phyloP scores from a whole-genome alignment of 495 filamentous ascomycete species.

The Hypoxylon fragiforme region DNA sequence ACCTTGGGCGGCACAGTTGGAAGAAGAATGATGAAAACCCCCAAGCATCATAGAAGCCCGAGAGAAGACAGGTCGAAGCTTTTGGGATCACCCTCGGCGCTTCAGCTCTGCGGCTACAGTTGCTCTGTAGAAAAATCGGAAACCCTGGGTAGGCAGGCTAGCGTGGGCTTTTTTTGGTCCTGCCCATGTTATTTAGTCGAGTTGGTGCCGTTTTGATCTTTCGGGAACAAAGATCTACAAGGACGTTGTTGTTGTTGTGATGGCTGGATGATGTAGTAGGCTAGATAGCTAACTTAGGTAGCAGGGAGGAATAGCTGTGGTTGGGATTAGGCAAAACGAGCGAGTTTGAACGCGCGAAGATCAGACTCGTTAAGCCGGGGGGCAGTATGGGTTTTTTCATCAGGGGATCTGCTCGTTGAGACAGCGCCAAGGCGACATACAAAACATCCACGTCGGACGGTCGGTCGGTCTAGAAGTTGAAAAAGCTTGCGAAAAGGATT shows the following conservation, averaged over 20 bases:
- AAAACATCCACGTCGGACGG: neutral
- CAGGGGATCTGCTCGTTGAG: conserved; percentile 30
- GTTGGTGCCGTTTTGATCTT: too few species aligned
- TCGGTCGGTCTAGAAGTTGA: conserved; percentile 1
- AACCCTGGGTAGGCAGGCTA: conserved; percentile 3
- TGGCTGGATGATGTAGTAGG: conserved; percentile 10
- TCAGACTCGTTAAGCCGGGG: conserved; percentile 27
- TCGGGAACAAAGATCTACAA: too few species aligned
- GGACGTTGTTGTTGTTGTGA: conserved; percentile 1
- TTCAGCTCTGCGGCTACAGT: conserved; percentile 18
- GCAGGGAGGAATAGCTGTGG: conserved; percentile 11
- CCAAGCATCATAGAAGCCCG: conserved; percentile 17
- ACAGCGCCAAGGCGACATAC: conserved; percentile 20
- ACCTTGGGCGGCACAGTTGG: conserved; percentile 1
- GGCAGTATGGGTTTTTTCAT: conserved; percentile 13
- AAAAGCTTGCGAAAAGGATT: conserved; percentile 6
- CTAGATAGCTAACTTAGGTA: conserved; percentile 15
- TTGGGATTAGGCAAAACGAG: conserved; percentile 20
- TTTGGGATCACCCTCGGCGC: conserved; percentile 22
- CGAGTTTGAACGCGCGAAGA: conserved; percentile 30
- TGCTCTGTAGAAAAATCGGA: conserved; percentile 9
- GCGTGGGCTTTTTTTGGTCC: neutral
- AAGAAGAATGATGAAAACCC: conserved; percentile 1
- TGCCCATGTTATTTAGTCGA: too few species aligned
- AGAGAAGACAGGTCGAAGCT: conserved; percentile 25